These are phyloP conservation scores for Dictyophora rubrovolvata DNA, from an alignment of 768 basidiomycete genomes.

Conservation along the genomic window DNA sequence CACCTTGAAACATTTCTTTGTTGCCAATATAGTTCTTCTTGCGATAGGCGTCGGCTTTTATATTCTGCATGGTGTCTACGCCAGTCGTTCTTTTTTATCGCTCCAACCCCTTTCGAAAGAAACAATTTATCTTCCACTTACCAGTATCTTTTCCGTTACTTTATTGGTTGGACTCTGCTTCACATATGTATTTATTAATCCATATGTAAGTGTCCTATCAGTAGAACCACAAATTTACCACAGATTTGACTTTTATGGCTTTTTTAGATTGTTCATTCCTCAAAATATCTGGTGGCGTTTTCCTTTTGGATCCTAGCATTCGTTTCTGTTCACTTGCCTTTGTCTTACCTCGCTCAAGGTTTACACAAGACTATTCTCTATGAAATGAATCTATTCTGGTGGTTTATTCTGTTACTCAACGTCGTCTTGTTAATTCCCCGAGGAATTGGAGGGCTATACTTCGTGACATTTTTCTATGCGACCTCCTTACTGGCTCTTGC, in stretches of 20 bases:
- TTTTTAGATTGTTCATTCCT: conserved; percentile 50
- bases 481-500: conserved; percentile 33
- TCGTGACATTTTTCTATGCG: conserved; percentile 45
- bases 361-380: conserved; percentile 44
- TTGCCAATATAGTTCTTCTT: conserved; percentile 49
- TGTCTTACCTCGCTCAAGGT: conserved; percentile 17
- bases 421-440: conserved; percentile 34
- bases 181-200: conserved; percentile 47
- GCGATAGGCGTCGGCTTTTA: conserved; percentile 39
- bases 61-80: not conserved
- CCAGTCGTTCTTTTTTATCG: not conserved
- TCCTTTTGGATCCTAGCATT: conserved; percentile 43
- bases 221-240: not conserved
- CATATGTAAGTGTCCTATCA: conserved; percentile 37
- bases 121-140: conserved; percentile 56
- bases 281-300: conserved; percentile 39
- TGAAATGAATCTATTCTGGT: conserved; percentile 48
- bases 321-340: conserved; percentile 30
- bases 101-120: conserved; percentile 14
- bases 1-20: conserved; percentile 38
- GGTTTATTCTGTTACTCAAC: conserved; percentile 43
- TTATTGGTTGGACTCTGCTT: conserved; percentile 39
- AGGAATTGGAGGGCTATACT: conserved; percentile 45
- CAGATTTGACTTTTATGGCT: not conserved
- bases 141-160: conserved; percentile 35